Percentiles rank a stretch among this genome's conserved stretches.
Conservation (phyloP, 805 yeast genomes). For the Zygoascus ofunaensis region DNA sequence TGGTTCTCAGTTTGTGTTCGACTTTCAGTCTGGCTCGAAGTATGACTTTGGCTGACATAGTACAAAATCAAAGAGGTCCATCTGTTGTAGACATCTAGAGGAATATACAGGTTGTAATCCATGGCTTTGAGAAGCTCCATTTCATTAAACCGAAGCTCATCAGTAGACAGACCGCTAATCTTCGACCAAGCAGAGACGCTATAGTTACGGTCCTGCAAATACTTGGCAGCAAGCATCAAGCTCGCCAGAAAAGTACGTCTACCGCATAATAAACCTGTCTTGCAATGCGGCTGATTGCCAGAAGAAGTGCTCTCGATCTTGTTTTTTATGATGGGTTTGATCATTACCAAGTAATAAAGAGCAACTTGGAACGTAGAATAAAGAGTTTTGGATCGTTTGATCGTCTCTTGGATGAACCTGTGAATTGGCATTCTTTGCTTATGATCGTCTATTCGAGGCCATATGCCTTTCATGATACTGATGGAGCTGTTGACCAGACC, state of each 20-base stretch:
- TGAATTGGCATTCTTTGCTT: slow-evolving; percentile 25
- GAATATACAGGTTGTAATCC: slow-evolving; percentile 49
- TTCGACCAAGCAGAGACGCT: slow-evolving; percentile 64
- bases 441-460: slow-evolving; percentile 22
- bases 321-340: slow-evolving; percentile 26
- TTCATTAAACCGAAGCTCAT: slow-evolving; percentile 47
- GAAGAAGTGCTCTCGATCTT: slow-evolving; percentile 1
- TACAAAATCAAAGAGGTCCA: slow-evolving; percentile 25
- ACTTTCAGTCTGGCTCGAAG: too few species aligned
- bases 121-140: slow-evolving; percentile 42
- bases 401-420: slow-evolving; percentile 31
- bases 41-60: neutral
- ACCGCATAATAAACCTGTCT: slow-evolving; percentile 35
- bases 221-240: slow-evolving; percentile 64
- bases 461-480: slow-evolving; percentile 23
- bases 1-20: too few species aligned
- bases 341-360: slow-evolving; percentile 50
- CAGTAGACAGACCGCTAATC: slow-evolving; percentile 53
- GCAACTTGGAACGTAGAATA: slow-evolving; percentile 56
- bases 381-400: slow-evolving; percentile 46
- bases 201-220: slow-evolving; percentile 62
- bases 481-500: slow-evolving; percentile 23
- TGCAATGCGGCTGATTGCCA: neutral
- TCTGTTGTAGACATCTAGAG: slow-evolving; percentile 38
- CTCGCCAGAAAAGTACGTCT: slow-evolving; percentile 60